phyloP scores from a whole-genome alignment of 2,329 filamentous ascomycete genomes.

The Dendryphion nanum region DNA sequence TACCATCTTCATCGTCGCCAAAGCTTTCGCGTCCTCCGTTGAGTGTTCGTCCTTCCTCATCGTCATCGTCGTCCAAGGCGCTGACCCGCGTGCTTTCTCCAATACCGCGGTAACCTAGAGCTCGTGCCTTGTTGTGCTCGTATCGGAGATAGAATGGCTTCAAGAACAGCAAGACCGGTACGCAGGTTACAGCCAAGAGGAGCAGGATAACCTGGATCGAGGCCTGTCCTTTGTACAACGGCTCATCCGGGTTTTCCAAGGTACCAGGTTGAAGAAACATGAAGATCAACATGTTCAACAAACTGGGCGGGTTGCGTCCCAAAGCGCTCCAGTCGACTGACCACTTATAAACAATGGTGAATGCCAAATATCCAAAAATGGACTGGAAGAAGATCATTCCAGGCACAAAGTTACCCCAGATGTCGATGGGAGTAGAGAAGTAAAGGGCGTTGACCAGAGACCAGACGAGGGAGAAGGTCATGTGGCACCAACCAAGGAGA shows the following conservation, averaged over 20 bases:
- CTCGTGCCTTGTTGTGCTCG: conserved; percentile 88
- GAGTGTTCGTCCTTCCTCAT: conserved; percentile 57
- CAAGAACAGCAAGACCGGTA: conserved; percentile 86
- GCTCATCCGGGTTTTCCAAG: conserved; percentile 58
- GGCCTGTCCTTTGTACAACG: conserved; percentile 76
- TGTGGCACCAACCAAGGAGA: conserved; percentile 93
- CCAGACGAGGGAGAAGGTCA: conserved; percentile 96
- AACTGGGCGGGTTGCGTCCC: conserved; percentile 70
- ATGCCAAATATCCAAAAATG: conserved; percentile 93
- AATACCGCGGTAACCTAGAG: conserved; percentile 87
- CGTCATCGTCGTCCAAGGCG: conserved; percentile 85
- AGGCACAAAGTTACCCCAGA: conserved; percentile 95
- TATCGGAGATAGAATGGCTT: conserved; percentile 94
- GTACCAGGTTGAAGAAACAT: conserved; percentile 93
- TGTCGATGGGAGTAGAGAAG: conserved; percentile 92
- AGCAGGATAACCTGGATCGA: conserved; percentile 75
- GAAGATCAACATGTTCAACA: conserved; percentile 99
- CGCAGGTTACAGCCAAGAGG: conserved; percentile 78
- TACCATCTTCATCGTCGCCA: conserved; percentile 75
- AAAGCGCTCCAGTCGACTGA: conserved; percentile 77
- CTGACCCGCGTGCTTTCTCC: conserved; percentile 86
- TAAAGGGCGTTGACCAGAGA: conserved; percentile 90
- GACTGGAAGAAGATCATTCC: conserved; percentile 99
- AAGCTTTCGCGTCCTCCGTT: conserved; percentile 65
- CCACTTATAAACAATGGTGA: conserved; percentile 98